Base-by-base conservation (phyloP, 805 yeast genomes). In the Sugiyamaella qingdaonensis region DNA sequence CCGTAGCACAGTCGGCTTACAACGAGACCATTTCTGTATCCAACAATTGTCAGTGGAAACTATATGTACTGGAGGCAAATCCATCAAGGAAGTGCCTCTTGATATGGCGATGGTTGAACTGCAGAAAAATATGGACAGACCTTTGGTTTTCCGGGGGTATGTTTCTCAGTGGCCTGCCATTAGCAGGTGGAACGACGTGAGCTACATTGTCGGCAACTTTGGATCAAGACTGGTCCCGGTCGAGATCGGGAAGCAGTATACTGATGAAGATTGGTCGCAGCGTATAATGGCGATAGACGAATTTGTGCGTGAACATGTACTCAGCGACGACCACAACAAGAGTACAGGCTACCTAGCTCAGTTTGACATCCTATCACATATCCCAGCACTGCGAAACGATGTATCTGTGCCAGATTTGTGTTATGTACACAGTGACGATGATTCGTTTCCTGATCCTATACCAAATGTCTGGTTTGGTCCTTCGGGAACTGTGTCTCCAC, bases 401-500 rank as follows among this genome's bases (percentile, higher is more conserved):
- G 48, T 63, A 9, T 10, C 36, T 1, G 46, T 55, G 3, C 66
- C 66, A 2, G 64, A 62, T 31, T 47, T 53, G 13, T 48, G 56
- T 47, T 49, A 46, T 46, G 53, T 44, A 1, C 34, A 31, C 39
- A 21, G 46, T 43, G 29, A 37, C 39, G 37, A 31, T 35, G 27
- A n/a, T 7, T 24, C 31, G 45, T 18, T 46, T 44, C 21, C 45
- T 16, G 34, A 47, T 11, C 50, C 54, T 13, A 43, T 50, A 11
- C 39, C 57, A 1, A 60, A 63, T 46, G 51, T 57, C 10, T 63
- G 66, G 66, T 49, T 63, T 14, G 66, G 66, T 2, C 64, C 66
- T 7, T 34, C 52, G 2, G 55, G 57, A 11, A 63, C 66, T 1
- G 55, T 63, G 8, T 55, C 64, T 1, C 66, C 66, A n/a, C 56